These are phyloP conservation scores for Xerocomus spinulosus DNA, from an alignment of 768 basidiomycete species.

Conservation along the genomic window DNA sequence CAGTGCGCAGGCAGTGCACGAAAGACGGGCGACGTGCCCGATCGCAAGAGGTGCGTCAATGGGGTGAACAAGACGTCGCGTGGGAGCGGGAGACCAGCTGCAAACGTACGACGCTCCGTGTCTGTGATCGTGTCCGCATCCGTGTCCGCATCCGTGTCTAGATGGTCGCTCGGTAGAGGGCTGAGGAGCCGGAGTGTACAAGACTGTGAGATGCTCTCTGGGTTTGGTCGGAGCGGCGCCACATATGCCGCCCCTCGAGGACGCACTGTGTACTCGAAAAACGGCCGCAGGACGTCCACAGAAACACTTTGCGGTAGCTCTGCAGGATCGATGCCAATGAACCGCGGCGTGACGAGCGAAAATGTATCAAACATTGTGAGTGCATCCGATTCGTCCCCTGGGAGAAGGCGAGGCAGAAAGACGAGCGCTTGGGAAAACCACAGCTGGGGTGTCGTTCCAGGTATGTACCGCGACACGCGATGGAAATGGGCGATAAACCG, in stretches of 20 bases:
- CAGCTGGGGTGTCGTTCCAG: slow-evolving; percentile 49
- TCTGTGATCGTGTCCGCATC: too few species aligned
- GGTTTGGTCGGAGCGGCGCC: slow-evolving; percentile 47
- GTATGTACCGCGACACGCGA: slow-evolving; percentile 52
- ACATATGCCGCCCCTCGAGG: slow-evolving; percentile 41
- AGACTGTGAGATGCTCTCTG: slow-evolving; percentile 50
- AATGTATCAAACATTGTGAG: slow-evolving; percentile 34
- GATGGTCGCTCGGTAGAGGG: neutral
- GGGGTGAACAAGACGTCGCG: slow-evolving; percentile 68
- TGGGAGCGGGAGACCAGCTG: slow-evolving; percentile 42
- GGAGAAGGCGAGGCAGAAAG: slow-evolving; percentile 51
- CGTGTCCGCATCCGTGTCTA: neutral
- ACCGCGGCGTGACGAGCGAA: slow-evolving; percentile 14
- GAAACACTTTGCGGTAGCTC: slow-evolving; percentile 30
- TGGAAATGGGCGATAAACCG: slow-evolving; percentile 52
- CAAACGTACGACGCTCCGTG: neutral
- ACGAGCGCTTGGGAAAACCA: slow-evolving; percentile 68
- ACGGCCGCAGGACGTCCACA: slow-evolving; percentile 39
- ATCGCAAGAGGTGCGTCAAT: slow-evolving; percentile 75
- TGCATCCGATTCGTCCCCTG: slow-evolving; percentile 71
- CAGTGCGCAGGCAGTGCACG: slow-evolving; percentile 60
- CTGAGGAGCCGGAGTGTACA: slow-evolving; percentile 49
- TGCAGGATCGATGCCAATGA: slow-evolving; percentile 14
- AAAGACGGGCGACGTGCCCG: slow-evolving; percentile 70
- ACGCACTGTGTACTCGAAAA: slow-evolving; percentile 47